These are phyloP conservation scores for Epichloe hybrida DNA, from an alignment of 2,329 filamentous ascomycete genomes.

Conservation along the genomic window DNA sequence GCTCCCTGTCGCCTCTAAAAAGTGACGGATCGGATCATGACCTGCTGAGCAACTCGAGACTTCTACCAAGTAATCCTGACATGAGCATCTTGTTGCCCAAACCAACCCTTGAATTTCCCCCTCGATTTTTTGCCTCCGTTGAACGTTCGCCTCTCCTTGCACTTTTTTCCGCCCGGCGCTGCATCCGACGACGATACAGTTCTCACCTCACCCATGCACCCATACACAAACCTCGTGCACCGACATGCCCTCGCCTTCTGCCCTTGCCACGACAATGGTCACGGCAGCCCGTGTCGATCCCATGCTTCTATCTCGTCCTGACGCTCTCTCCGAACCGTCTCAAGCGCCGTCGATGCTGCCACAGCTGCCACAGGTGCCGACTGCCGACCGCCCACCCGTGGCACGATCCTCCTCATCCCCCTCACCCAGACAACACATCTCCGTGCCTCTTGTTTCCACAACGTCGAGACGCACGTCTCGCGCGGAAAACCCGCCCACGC, in stretches of 20 bases:
- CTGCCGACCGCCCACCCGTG: slow-evolving; percentile 4
- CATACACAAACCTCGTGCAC: not conserved
- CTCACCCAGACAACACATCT: slow-evolving; percentile 6
- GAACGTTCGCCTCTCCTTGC: too few relatives aligned
- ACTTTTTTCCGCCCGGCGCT: too few relatives aligned
- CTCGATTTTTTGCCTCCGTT: too few relatives aligned
- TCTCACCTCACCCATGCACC: not conserved
- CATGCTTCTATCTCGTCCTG: not conserved
- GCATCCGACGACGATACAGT: too few relatives aligned
- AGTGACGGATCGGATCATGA: too few relatives aligned
- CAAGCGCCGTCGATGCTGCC: slow-evolving; percentile 1
- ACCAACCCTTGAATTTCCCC: too few relatives aligned
- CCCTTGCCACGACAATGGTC: not conserved
- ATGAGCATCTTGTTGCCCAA: too few relatives aligned
- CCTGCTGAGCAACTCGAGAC: too few relatives aligned
- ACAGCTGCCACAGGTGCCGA: slow-evolving; percentile 4
- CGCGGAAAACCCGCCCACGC: not conserved
- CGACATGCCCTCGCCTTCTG: not conserved
- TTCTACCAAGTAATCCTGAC: too few relatives aligned
- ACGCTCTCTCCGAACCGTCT: not conserved
- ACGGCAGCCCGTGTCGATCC: not conserved
- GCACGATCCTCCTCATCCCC: slow-evolving; percentile 7
- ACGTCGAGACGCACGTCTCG: not conserved
- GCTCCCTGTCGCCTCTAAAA: too few relatives aligned
- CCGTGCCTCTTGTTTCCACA: not conserved